Base-by-base conservation (phyloP, 805 yeast genomes). In the Zygoascus bituminiphila region DNA sequence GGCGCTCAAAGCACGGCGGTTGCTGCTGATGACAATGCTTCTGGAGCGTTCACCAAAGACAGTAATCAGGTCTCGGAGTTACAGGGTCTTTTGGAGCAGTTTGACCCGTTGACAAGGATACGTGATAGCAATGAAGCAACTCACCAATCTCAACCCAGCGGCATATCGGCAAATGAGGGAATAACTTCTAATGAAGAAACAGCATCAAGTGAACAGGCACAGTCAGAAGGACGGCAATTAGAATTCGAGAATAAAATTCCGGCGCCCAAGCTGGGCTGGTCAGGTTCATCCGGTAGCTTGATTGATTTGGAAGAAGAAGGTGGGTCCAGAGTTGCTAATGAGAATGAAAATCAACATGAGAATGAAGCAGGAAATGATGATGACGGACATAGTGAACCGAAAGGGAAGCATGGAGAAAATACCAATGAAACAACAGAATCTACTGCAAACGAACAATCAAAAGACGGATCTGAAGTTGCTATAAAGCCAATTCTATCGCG, bases 41-140 rank as follows among this genome's bases (percentile, higher is more conserved):
- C 55, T n/a, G 55, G 55, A 6, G 5, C 39, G 22, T 36, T 36
- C 17, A 9, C 39, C 4, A 36, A 12, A 3, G 39, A 36, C 39
- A 15, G 22, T 15, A 15, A 15, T 14, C 22, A 19, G 10, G 39
- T 36, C 39, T 4, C 10, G 24, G 54, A 55, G 17, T 44, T 57
- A 26, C 53, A 55, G 35, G 52, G 46, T 17, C 20, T 57, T 8
- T 47, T 57, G 37, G 61, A 55, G 14, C 58, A 57, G 45, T 57
- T 57, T 39, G 61, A 57, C 43, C 61, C 60, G 7, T 38, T 57
- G 44, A 41, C 21, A 33, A 25, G 6, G 9, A 17, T 12, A 4
- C 8, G n/a, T 12, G 9, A 4, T 15, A 12, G 33, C 10, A 12
- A 12, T 17, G 39, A 36, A 4, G 22, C 39, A n/a, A 36, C 39